These are phyloP conservation scores for Paraphaeosphaeria sporulosa DNA, from an alignment of 2,329 filamentous ascomycete species.

Conservation along the genomic window DNA sequence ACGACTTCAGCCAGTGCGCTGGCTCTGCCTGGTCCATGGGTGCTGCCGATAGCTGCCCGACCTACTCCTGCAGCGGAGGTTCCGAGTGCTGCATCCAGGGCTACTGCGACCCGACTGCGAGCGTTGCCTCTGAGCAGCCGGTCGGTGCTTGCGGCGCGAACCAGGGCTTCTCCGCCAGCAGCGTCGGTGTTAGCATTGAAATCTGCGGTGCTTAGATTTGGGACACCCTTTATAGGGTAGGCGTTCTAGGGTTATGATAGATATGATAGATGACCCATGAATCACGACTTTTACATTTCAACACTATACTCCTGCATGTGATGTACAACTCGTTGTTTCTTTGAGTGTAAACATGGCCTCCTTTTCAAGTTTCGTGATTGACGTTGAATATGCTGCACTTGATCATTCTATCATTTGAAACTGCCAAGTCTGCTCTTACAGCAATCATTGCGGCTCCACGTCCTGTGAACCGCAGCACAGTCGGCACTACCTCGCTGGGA, in stretches of 20 bases:
- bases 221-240: background rate
- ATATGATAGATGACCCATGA: slow-evolving; percentile 4
- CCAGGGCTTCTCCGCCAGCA: slow-evolving; percentile 11
- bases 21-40: slow-evolving; percentile 16
- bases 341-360: background rate
- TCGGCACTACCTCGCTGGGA: no score
- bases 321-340: background rate
- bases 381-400: no score
- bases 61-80: slow-evolving; percentile 10
- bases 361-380: background rate
- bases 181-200: slow-evolving; percentile 14
- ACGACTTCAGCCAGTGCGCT: slow-evolving; percentile 12
- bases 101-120: slow-evolving; percentile 18
- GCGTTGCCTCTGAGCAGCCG: background rate
- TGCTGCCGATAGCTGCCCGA: slow-evolving; percentile 6
- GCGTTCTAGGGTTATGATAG: slow-evolving; percentile 2
- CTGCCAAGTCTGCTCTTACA: no score
- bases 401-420: no score
- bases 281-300: background rate
- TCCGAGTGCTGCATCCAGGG: slow-evolving; percentile 11
- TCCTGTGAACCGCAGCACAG: no score
- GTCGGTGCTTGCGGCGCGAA: slow-evolving; percentile 13
- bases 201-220: slow-evolving; percentile 13
- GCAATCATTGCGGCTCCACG: no score
- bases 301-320: background rate